These are phyloP conservation scores for Trichophyton schoenleinii DNA, from an alignment of 2,329 filamentous ascomycete genomes.

Conservation along the genomic window DNA sequence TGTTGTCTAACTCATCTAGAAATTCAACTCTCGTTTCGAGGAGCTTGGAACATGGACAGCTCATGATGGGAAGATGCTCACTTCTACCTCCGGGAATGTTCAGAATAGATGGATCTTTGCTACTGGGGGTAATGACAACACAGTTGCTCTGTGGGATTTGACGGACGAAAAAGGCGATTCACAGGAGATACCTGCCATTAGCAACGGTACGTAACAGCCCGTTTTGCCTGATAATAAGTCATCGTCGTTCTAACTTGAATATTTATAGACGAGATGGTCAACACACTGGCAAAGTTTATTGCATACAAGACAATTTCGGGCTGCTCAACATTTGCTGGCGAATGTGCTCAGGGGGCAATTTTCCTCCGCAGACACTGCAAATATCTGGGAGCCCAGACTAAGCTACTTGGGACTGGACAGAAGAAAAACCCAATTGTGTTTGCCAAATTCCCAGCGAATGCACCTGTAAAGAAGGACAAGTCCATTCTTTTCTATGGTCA, in stretches of 20 bases:
- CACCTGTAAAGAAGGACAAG: slow-evolving; percentile 50
- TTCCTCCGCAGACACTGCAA: slow-evolving; percentile 86
- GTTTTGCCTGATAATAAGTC: neutral
- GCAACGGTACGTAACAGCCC: slow-evolving; percentile 37
- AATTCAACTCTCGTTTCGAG: slow-evolving; percentile 72
- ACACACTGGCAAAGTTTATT: slow-evolving; percentile 71
- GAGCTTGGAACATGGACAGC: slow-evolving; percentile 67
- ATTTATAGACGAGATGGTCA: slow-evolving; percentile 46
- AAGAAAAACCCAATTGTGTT: slow-evolving; percentile 84
- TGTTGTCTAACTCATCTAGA: slow-evolving; percentile 29
- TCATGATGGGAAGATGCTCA: slow-evolving; percentile 74
- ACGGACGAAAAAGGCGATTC: slow-evolving; percentile 41
- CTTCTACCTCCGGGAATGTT: slow-evolving; percentile 62
- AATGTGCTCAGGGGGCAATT: slow-evolving; percentile 84
- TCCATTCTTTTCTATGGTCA: slow-evolving; percentile 94
- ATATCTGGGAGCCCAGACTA: slow-evolving; percentile 75
- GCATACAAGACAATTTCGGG: slow-evolving; percentile 87
- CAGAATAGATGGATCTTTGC: slow-evolving; percentile 72
- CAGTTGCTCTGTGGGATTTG: slow-evolving; percentile 78
- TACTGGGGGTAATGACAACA: slow-evolving; percentile 86
- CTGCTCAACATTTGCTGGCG: slow-evolving; percentile 70
- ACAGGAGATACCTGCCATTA: slow-evolving; percentile 38
- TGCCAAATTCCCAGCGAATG: slow-evolving; percentile 61
- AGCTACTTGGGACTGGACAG: slow-evolving; percentile 74
- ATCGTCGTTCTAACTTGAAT: neutral